These are phyloP conservation scores for Tillandsia leiboldiana DNA, from an alignment of 176 grass and related monocot species.

Conservation along the genomic window DNA sequence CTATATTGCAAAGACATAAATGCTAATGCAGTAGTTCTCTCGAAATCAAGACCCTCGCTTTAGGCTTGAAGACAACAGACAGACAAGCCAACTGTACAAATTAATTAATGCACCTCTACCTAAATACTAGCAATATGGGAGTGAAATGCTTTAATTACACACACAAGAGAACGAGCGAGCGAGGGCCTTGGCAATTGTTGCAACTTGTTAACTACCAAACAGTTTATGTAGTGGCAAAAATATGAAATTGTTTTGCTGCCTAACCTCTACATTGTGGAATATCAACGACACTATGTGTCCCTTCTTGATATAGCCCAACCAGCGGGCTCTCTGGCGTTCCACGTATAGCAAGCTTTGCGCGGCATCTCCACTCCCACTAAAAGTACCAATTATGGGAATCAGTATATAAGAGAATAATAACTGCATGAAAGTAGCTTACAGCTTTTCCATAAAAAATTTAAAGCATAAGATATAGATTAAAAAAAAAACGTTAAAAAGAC, in stretches of 20 bases:
- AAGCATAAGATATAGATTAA: not conserved
- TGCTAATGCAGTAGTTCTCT: too few relatives aligned
- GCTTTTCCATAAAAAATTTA: not conserved
- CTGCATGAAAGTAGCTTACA: not conserved
- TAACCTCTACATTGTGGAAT: constrained; percentile 87
- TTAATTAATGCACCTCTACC: too few relatives aligned
- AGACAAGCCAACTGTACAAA: too few relatives aligned
- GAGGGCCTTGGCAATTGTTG: not conserved
- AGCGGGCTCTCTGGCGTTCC: constrained; percentile 57
- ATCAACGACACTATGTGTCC: constrained; percentile 66
- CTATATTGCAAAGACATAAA: too few relatives aligned
- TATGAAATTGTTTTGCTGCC: not conserved
- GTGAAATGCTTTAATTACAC: too few relatives aligned
- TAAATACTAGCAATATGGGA: too few relatives aligned
- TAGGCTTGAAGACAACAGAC: too few relatives aligned
- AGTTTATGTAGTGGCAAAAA: constrained; percentile 7
- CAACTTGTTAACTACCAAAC: not conserved
- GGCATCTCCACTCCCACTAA: constrained; percentile 89
- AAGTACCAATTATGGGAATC: constrained; percentile 12
- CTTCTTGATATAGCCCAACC: constrained; percentile 89
- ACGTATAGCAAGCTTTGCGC: constrained; percentile 82
- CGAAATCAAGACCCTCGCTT: too few relatives aligned
- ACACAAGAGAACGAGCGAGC: too few relatives aligned
- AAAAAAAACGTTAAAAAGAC: not conserved
- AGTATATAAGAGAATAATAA: constrained; percentile 6